phyloP scores from a whole-genome alignment of 305 asterid genomes.

The Solanum chacoense region DNA sequence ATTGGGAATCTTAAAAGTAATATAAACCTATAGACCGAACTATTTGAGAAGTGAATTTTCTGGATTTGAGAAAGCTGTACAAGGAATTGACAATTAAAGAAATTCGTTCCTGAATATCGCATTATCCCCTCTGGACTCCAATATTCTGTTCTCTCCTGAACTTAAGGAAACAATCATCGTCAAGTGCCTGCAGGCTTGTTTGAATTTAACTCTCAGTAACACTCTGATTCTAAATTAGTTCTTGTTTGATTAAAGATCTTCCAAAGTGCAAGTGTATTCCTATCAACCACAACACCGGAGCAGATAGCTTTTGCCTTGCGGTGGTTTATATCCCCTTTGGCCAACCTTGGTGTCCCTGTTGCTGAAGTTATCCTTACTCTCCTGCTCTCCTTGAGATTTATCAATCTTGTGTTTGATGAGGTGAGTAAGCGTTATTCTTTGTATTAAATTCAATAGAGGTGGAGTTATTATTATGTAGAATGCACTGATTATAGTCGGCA shows the following conservation, averaged over 20 bases:
- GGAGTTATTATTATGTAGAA: not conserved
- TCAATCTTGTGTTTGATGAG: conserved; percentile 90
- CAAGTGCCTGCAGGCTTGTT: not conserved
- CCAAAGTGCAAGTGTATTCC: conserved; percentile 96
- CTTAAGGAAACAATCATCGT: not conserved
- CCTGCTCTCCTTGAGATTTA: conserved; percentile 76
- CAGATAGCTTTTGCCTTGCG: conserved; percentile 86
- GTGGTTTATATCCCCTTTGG: conserved; percentile 79
- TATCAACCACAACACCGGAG: conserved; percentile 87
- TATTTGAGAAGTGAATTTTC: not conserved
- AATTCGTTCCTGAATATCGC: not conserved
- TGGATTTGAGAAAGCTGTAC: not conserved
- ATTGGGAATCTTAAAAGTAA: not conserved
- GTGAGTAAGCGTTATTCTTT: conserved; percentile 22
- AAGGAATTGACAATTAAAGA: not conserved
- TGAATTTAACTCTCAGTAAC: not conserved
- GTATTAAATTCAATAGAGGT: not conserved
- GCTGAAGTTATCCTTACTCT: conserved; percentile 84
- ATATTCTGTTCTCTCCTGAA: not conserved
- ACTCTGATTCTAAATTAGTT: not conserved
- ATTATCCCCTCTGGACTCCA: not conserved
- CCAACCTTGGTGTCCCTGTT: conserved; percentile 60
- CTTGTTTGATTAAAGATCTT: conserved; percentile 46
- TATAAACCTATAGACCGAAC: not conserved
- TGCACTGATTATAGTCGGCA: not conserved